Evolutionary conservation across 1,284 basidiomycete species (phyloP).

Genomic region (Erythrobasidium hasegawianum): DNA sequence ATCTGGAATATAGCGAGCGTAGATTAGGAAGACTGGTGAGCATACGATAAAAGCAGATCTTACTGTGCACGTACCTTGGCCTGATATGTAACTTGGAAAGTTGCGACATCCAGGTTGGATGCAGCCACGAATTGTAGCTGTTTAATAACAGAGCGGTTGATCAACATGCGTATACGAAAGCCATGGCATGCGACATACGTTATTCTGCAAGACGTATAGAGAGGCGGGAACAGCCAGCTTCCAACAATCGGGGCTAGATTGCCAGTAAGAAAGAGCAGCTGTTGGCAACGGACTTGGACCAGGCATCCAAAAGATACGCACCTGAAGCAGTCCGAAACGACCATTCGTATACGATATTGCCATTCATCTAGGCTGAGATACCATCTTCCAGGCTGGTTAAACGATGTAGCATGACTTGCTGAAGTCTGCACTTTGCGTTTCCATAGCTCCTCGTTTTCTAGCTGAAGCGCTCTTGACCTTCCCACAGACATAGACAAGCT

Average conservation of each 20-base stretch:
- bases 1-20: slow-evolving; percentile 54
- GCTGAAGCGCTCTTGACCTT: neutral
- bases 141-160: no score
- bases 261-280: neutral
- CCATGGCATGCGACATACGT: no score
- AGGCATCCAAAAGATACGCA: no score
- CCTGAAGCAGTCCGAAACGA: neutral
- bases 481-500: neutral
- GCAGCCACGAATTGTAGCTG: slow-evolving; percentile 87
- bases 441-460: slow-evolving; percentile 20
- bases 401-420: no score
- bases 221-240: slow-evolving; percentile 94
- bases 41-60: no score
- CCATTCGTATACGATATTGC: neutral
- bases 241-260: slow-evolving; percentile 67
- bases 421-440: neutral
- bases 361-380: neutral
- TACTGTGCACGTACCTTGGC: slow-evolving; percentile 67
- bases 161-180: no score
- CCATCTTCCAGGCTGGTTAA: no score
- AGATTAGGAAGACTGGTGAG: neutral
- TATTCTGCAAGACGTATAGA: slow-evolving; percentile 94
- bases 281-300: no score
- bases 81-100: slow-evolving; percentile 88
- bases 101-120: slow-evolving; percentile 86